Evolutionary conservation across 495 filamentous ascomycete species (phyloP).

Genomic region (Aspergillus homomorphus): DNA sequence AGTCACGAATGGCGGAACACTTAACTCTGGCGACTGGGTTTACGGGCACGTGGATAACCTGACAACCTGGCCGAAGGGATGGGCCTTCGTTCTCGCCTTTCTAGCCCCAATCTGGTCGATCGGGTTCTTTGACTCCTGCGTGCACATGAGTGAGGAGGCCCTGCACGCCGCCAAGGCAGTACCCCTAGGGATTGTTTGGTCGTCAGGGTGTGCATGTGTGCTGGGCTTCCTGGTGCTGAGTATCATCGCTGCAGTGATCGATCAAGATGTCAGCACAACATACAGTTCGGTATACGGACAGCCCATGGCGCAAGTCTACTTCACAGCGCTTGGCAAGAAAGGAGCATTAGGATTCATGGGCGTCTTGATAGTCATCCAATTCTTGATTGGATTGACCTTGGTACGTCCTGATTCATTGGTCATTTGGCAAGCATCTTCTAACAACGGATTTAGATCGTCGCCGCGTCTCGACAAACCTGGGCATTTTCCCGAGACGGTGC

Average conservation of each 20-base stretch:
- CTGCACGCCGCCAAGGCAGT: constrained; percentile 57
- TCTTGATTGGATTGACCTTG: constrained; percentile 45
- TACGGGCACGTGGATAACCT: constrained; percentile 47
- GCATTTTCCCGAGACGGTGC: constrained; percentile 57
- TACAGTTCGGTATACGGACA: constrained; percentile 37
- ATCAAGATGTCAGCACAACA: constrained; percentile 33
- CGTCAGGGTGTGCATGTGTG: constrained; percentile 36
- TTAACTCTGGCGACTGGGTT: constrained; percentile 40
- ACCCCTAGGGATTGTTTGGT: constrained; percentile 55
- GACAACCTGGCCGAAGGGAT: constrained; percentile 56
- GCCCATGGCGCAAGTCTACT: constrained; percentile 51
- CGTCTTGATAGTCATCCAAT: constrained; percentile 41
- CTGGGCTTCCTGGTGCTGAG: constrained; percentile 57
- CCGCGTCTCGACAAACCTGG: constrained; percentile 53
- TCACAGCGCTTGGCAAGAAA: constrained; percentile 43
- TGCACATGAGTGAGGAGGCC: constrained; percentile 62
- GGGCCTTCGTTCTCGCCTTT: constrained; percentile 61
- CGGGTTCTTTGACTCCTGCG: constrained; percentile 49
- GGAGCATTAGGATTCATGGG: constrained; percentile 47
- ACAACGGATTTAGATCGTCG: constrained; percentile 37
- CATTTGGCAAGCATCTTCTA: neutral
- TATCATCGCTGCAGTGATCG: constrained; percentile 41
- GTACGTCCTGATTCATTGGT: constrained; percentile 31
- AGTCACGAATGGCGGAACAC: constrained; percentile 24
- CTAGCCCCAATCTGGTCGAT: constrained; percentile 64